Evolutionary conservation across 139 green algal genomes (phyloP).

Genomic region (Diplosphaera chodatii): DNA sequence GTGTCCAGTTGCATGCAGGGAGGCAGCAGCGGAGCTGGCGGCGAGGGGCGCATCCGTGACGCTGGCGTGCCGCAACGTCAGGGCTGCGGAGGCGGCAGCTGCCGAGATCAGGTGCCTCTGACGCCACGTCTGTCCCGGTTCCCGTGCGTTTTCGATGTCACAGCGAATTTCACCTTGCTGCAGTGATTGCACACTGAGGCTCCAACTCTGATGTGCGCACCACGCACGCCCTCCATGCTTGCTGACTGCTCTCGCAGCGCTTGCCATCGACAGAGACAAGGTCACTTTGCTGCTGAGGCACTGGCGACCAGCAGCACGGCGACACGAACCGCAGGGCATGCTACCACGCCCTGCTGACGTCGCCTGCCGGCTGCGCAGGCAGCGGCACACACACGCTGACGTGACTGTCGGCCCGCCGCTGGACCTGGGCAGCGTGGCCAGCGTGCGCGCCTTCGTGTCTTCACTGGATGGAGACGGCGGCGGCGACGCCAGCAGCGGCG

Average conservation of each 20-base stretch:
- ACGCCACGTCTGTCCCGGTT: too few species aligned
- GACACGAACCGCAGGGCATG: too few species aligned
- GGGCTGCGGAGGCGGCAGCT: constrained; percentile 10
- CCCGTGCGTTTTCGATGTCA: too few species aligned
- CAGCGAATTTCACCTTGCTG: too few species aligned
- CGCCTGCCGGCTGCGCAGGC: background rate
- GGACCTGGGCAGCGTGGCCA: constrained; percentile 21
- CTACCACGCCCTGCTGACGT: too few species aligned
- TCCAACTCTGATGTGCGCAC: too few species aligned
- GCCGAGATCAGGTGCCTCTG: constrained; percentile 28
- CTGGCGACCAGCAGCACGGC: too few species aligned
- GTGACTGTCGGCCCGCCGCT: constrained; percentile 28
- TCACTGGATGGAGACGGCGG: too few species aligned
- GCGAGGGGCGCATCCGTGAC: constrained; percentile 21
- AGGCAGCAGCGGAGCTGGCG: constrained; percentile 29
- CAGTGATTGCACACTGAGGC: too few species aligned
- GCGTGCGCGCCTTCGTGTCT: constrained; percentile 32
- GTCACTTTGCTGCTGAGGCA: too few species aligned
- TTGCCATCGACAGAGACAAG: background rate
- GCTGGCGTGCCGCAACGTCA: constrained; percentile 30
- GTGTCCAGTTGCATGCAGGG: constrained; percentile 8
- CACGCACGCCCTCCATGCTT: background rate
- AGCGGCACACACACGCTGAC: constrained; percentile 8
- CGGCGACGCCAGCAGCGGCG: too few species aligned
- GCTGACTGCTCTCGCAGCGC: too few species aligned